Base-by-base conservation (phyloP, 176 grass and related monocot genomes). In the Urochloa ruziziensis region DNA sequence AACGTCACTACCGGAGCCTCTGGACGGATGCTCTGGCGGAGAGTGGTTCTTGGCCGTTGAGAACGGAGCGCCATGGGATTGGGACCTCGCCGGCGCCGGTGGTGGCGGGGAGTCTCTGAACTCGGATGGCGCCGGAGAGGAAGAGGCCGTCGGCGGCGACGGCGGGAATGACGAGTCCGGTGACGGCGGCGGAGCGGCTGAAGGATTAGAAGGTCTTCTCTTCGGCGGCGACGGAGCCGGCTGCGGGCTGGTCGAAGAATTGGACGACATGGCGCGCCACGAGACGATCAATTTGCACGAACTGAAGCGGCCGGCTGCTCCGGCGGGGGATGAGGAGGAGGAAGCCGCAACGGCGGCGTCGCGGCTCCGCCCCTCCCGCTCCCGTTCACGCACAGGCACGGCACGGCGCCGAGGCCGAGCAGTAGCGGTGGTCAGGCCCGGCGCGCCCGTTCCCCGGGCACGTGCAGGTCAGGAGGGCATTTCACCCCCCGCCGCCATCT, bases 191-290 rank as follows among this genome's bases (percentile, higher is more conserved):
- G 85, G 24, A 0, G 78, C 60, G 16, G 79, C 4, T 4, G 57
- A 47, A 25, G 73, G 76, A 36, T n/a, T n/a, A n/a, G 88, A 64
- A 32, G 54, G 17, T 36, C 53, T 84, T 80, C 40, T 73, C 32
- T 56, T 77, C 21, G 56, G 46, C 13, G 75, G 74, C 77, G 84
- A 49, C 16, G 63, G 56, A 21, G 72, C 44, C 60, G 83, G 40
- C 18, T 51, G 82, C 2, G 30, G n/a, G 4, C 72, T 6, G 51
- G 70, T 70, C 23, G 90, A 89, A 70, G 91, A 88, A 75, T 93
- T 90, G 14, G 88, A 93, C 42, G 86, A 82, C 91, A 93, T 93
- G 88, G 4, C 40, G 68, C 3, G 48, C 61, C 29, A 28, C 48
- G 49, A n/a, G 8, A 47, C 14, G 68, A 47, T 18, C 0, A 56